Conservation (phyloP, 768 basidiomycete genomes). For the Rhodosporidiobolus sp. region DNA sequence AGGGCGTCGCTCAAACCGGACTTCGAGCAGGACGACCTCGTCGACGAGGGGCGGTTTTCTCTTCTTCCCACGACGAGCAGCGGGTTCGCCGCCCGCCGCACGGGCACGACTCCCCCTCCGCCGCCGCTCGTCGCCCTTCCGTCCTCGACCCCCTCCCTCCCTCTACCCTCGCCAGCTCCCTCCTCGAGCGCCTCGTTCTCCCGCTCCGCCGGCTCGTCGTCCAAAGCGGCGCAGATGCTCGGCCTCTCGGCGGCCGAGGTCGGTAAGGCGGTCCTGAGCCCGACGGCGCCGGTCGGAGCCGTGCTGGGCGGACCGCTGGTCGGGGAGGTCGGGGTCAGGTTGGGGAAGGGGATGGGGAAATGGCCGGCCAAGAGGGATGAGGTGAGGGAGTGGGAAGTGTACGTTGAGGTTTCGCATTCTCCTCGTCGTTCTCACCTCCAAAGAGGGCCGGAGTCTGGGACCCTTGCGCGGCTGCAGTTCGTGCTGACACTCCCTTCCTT, state of each 20-base stretch:
- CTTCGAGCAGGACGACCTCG: background rate
- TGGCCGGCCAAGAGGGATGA: background rate
- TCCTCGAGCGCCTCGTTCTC: background rate
- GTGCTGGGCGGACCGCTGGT: background rate
- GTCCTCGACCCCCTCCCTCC: background rate
- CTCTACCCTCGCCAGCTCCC: background rate
- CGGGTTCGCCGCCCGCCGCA: background rate
- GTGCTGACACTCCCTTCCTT: background rate
- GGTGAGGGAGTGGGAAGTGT: background rate
- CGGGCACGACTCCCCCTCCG: background rate
- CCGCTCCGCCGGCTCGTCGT: background rate
- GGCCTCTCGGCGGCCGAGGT: background rate
- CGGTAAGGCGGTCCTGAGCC: background rate
- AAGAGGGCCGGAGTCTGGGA: too few relatives aligned
- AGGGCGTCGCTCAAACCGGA: too few relatives aligned
- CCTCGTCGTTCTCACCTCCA: background rate
- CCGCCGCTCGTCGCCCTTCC: background rate
- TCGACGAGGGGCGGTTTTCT: background rate
- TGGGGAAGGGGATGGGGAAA: background rate
- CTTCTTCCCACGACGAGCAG: background rate
- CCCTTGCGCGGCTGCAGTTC: too few relatives aligned
- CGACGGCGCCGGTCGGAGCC: background rate
- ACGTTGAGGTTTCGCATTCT: background rate
- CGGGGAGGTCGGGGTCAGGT: background rate
- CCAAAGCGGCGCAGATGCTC: conserved; percentile 6